A percentile compares a stretch with the other conserved stretches of the same genome.
These are phyloP conservation scores for Termitomyces titanicus DNA, from an alignment of 768 basidiomycete genomes.

Conservation along the genomic window DNA sequence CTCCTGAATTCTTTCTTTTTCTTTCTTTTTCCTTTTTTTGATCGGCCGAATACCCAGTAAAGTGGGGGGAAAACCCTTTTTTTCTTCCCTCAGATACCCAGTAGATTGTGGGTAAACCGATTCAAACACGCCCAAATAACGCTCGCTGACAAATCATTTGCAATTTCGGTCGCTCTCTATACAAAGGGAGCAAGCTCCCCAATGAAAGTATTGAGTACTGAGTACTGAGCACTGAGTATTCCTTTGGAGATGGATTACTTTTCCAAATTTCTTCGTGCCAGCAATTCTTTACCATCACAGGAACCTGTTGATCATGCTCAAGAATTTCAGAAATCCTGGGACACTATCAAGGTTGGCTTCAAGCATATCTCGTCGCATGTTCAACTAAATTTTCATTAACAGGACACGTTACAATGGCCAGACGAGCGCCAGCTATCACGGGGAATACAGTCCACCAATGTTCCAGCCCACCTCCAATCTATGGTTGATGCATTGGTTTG, in stretches of 20 bases:
- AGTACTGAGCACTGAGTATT: too few relatives aligned
- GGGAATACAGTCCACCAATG: slow-evolving; percentile 80
- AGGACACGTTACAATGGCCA: slow-evolving; percentile 84
- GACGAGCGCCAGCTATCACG: slow-evolving; percentile 84
- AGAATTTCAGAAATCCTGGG: slow-evolving; percentile 79
- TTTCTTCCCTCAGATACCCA: too few relatives aligned
- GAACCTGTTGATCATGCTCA: slow-evolving; percentile 58
- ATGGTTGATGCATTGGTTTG: slow-evolving; percentile 86
- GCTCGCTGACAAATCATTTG: too few relatives aligned
- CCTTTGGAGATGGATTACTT: slow-evolving; percentile 87
- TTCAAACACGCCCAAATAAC: too few relatives aligned
- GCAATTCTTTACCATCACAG: slow-evolving; percentile 43
- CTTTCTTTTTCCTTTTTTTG: too few relatives aligned
- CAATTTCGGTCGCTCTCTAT: too few relatives aligned
- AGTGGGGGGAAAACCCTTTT: too few relatives aligned
- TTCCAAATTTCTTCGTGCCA: slow-evolving; percentile 66
- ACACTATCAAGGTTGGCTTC: slow-evolving; percentile 56
- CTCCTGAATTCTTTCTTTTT: too few relatives aligned
- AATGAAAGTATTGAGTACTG: too few relatives aligned
- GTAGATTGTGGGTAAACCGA: too few relatives aligned
- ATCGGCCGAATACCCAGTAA: too few relatives aligned
- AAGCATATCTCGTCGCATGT: not conserved
- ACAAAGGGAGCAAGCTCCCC: too few relatives aligned
- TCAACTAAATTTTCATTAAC: slow-evolving; percentile 8
- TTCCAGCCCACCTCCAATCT: slow-evolving; percentile 68